Evolutionary conservation across 305 asterid genomes (phyloP), one percentile per base, ranked within the genome.

Genomic region (Stenogyne calaminthoides): DNA sequence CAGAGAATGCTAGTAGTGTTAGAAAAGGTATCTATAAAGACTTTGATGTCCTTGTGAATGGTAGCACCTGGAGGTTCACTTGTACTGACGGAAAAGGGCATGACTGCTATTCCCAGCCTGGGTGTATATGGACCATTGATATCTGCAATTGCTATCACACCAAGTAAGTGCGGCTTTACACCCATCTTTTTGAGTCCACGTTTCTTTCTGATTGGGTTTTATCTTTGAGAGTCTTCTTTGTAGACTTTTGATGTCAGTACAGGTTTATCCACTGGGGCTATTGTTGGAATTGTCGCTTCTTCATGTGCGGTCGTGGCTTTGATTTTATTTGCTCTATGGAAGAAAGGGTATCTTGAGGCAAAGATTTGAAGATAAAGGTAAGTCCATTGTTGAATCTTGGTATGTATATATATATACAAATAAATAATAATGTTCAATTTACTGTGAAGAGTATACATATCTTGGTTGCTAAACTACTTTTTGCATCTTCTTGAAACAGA

Each of bases 31-130:
- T 86, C 44, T 12, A 27, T 61, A 15, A 25, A 77, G 91, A 85
- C 5, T 92, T 92, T 68, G 37, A 72, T 19, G 83, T 78, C 60
- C 0, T 6, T 9, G 97, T 95, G 68, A 87, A 76, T 46, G 86
- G 91, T 54, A 85, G 88, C 80, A 92, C 22, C 80, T 92, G 64
- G 97, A 92, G 78, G 89, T 95, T 73, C 99, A 95, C 83, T 88
- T 95, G 83, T 95, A 86, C 85, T 95, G 99, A 83, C 84, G 1
- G 99, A 98, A 32, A 90, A 90, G 83, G 99, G 99, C 44, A 92
- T 97, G n/a, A 88, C 87, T 0, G 93, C 95, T 18, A 82, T 95
- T 80, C 99, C 99, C 27, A 76, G 72, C 10, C 82, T 91, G 82
- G 96, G 98, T 73, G 88, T 84, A 74, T 92, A 95, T 63, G 99